Evolutionary conservation across 1,284 basidiomycete genomes (phyloP).

Genomic region (Neonothopanus nambi): DNA sequence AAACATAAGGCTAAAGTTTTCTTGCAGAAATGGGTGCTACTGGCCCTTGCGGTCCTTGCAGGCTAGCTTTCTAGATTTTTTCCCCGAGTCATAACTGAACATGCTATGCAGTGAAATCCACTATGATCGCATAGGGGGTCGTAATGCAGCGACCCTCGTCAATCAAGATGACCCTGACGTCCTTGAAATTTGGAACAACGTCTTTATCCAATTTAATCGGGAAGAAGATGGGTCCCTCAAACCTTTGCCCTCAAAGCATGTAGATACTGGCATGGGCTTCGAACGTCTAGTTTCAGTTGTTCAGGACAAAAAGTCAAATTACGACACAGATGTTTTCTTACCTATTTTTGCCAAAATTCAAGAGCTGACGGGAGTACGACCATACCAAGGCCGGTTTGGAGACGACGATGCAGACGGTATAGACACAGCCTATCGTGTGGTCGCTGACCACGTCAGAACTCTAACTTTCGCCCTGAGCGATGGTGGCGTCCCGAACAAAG

Average conservation of each 20-base stretch:
- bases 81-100: constrained; percentile 1
- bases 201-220: constrained; percentile 98
- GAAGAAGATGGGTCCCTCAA: constrained; percentile 86
- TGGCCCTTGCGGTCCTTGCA: constrained; percentile 97
- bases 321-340: constrained; percentile 94
- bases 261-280: constrained; percentile 99
- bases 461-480: constrained; percentile 95
- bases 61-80: constrained; percentile 39
- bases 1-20: neutral
- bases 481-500: constrained; percentile 94
- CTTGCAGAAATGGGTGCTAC: constrained; percentile 93
- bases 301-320: constrained; percentile 92
- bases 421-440: constrained; percentile 96
- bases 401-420: constrained; percentile 93
- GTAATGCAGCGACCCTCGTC: constrained; percentile 90
- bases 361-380: constrained; percentile 85
- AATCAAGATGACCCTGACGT: constrained; percentile 96
- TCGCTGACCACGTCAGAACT: constrained; percentile 96
- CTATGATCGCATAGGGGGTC: constrained; percentile 92
- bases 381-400: constrained; percentile 90
- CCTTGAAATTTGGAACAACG: constrained; percentile 99
- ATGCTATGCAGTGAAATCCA: constrained; percentile 79
- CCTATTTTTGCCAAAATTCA: constrained; percentile 91
- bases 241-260: constrained; percentile 87
- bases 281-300: constrained; percentile 95